phyloP scores from a whole-genome alignment of 495 filamentous ascomycete species.

The Podospora fimiseda region DNA sequence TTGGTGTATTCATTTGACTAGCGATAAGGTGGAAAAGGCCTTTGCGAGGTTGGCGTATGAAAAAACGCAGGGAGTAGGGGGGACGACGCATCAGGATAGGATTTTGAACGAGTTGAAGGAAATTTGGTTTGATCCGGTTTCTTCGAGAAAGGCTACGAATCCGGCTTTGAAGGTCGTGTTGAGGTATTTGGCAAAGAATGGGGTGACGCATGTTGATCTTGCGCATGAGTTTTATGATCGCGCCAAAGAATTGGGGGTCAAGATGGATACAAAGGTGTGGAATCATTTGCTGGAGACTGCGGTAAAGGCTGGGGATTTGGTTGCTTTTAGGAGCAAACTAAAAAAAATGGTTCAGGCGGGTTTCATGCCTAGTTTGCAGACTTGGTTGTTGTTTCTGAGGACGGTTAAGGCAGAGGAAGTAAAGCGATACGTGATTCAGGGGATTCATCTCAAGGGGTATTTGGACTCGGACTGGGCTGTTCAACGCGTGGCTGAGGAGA shows the following conservation, averaged over 20 bases:
- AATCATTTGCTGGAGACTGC: constrained; percentile 28
- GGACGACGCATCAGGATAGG: neutral
- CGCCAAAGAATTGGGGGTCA: constrained; percentile 15
- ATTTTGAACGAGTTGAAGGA: neutral
- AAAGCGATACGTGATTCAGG: constrained; percentile 28
- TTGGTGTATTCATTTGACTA: neutral
- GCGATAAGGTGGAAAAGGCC: neutral
- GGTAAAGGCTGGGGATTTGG: constrained; percentile 26
- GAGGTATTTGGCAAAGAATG: constrained; percentile 19
- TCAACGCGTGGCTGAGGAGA: constrained; percentile 23
- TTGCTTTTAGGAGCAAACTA: constrained; percentile 26
- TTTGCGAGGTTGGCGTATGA: neutral
- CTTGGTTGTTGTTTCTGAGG: constrained; percentile 37
- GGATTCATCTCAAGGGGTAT: constrained; percentile 26
- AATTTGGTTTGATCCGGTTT: neutral
- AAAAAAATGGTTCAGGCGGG: constrained; percentile 27
- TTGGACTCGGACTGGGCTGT: constrained; percentile 15
- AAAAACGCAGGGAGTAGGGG: neutral
- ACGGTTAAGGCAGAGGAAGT: constrained; percentile 33
- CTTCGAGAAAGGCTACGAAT: neutral
- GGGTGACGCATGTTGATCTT: constrained; percentile 9
- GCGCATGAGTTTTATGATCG: constrained; percentile 20
- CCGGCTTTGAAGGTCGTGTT: constrained; percentile 36
- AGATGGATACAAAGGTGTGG: constrained; percentile 28
- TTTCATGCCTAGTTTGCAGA: constrained; percentile 22